These are phyloP conservation scores for Parathielavia appendiculata DNA, from an alignment of 495 filamentous ascomycete species.

Conservation along the genomic window DNA sequence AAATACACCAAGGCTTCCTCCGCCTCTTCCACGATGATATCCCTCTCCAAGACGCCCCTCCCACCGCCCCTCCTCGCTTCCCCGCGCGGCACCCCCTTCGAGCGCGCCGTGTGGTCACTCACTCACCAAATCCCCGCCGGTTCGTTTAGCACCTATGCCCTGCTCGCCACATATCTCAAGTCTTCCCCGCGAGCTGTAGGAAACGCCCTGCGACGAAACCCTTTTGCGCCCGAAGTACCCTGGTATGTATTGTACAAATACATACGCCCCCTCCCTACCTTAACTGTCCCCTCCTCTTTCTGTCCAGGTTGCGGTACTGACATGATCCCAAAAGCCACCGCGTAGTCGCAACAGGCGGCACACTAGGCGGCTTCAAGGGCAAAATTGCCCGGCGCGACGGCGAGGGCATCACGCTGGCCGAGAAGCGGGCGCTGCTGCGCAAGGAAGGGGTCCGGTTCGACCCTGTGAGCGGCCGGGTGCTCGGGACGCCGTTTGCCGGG, in stretches of 20 bases:
- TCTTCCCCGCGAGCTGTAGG: slow-evolving; percentile 77
- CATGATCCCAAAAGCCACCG: slow-evolving; percentile 34
- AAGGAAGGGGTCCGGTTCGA: slow-evolving; percentile 42
- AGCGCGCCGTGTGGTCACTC: slow-evolving; percentile 57
- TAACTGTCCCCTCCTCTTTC: background rate
- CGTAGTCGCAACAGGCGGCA: slow-evolving; percentile 41
- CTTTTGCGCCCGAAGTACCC: slow-evolving; percentile 60
- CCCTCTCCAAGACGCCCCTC: slow-evolving; percentile 5
- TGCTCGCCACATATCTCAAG: slow-evolving; percentile 57
- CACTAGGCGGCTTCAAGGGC: slow-evolving; percentile 51
- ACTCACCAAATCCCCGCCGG: slow-evolving; percentile 68
- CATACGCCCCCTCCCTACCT: background rate
- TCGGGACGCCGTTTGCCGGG: slow-evolving; percentile 42
- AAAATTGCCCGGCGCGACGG: slow-evolving; percentile 34
- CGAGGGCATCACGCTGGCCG: slow-evolving; percentile 38
- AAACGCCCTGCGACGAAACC: slow-evolving; percentile 66
- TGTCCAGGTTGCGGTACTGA: background rate
- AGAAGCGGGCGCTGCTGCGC: slow-evolving; percentile 40
- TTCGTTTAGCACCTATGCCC: slow-evolving; percentile 66
- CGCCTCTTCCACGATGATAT: slow-evolving; percentile 1
- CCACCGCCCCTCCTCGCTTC: slow-evolving; percentile 14
- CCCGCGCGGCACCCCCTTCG: slow-evolving; percentile 48
- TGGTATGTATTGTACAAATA: slow-evolving; percentile 22
- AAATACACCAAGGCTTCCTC: slow-evolving; percentile 6
- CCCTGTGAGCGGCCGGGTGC: slow-evolving; percentile 31